Base-by-base conservation (phyloP, 1,284 basidiomycete species). In the Rhizoctonia solani region DNA sequence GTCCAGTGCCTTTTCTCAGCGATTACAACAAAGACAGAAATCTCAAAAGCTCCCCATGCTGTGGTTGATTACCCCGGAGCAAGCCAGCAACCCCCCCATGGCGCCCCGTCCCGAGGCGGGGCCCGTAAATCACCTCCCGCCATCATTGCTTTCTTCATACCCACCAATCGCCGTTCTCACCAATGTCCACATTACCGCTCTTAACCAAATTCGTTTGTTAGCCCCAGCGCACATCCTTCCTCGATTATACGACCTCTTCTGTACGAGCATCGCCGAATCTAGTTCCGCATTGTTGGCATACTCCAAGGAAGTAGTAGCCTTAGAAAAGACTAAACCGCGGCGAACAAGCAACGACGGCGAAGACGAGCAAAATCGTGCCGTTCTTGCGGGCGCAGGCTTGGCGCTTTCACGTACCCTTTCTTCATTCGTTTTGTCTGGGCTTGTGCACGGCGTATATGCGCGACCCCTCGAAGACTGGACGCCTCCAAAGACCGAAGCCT, bases 121-220 rank as follows among this genome's bases (percentile, higher is more conserved):
- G 25, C n/a, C n/a, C n/a, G 25, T 46, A 70, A 47, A 70, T 56
- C 69, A 73, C 68, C 73, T 74, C 27, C 89, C 92, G 0, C 89
- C 90, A 0, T 81, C 85, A 14, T 76, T 87, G 21, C 78, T 95
- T 34, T 81, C 87, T 0, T 83, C 88, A 1, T 93, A 89, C 72
- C 89, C 92, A 0, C 89, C 91, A 0, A 79, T 96, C 1, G 93
- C 92, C 1, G 78, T 83, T 25, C 84, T 87, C 69, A 82, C 89
- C 53, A 98, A 98, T 74, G 82, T 85, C 0, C 78, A 94, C 34
- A 80, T 94, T 3, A 81, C 84, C 0, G 82, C 89, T 0, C 79
- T 97, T 55, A 98, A 98, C 76, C 81, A 87, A 1, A 81, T 98
- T 13, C 88, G 94, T 0, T 79, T 94, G 8, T 82, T 96, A 9